These are phyloP conservation scores for Heterobasidion parviporum DNA, from an alignment of 1,284 basidiomycete genomes.

Conservation along the genomic window DNA sequence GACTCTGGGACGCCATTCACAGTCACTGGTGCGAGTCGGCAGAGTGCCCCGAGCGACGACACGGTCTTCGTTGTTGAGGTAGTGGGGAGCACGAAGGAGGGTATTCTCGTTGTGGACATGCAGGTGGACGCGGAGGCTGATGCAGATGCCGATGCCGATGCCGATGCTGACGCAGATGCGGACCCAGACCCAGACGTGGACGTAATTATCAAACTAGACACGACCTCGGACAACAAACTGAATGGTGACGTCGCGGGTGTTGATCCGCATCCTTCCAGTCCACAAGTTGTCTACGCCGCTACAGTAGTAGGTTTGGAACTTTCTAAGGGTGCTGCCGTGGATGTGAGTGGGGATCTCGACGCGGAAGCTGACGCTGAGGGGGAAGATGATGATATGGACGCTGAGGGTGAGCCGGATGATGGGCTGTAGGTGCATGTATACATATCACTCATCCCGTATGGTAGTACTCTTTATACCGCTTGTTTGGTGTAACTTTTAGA, in stretches of 20 bases:
- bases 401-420: constrained; percentile 29
- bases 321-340: constrained; percentile 3
- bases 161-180: constrained; percentile 24
- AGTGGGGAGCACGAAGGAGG: neutral
- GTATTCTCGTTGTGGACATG: constrained; percentile 12
- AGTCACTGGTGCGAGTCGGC: constrained; percentile 35
- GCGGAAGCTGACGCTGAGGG: constrained; percentile 34
- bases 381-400: constrained; percentile 28
- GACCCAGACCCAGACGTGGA: constrained; percentile 21
- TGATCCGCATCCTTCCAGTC: too few relatives aligned
- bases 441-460: neutral
- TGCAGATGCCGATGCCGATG: neutral
- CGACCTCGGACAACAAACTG: too few relatives aligned
- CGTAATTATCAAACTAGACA: too few relatives aligned
- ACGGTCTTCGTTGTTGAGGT: constrained; percentile 27
- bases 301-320: too few relatives aligned
- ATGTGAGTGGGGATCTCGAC: constrained; percentile 3
- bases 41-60: constrained; percentile 49
- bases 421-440: constrained; percentile 15
- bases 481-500: neutral
- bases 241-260: neutral
- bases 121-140: constrained; percentile 1
- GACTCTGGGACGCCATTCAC: constrained; percentile 45
- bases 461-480: neutral
- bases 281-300: too few relatives aligned